Evolutionary conservation across 2,329 filamentous ascomycete genomes (phyloP).

Genomic region (Penicillium corylophilum): DNA sequence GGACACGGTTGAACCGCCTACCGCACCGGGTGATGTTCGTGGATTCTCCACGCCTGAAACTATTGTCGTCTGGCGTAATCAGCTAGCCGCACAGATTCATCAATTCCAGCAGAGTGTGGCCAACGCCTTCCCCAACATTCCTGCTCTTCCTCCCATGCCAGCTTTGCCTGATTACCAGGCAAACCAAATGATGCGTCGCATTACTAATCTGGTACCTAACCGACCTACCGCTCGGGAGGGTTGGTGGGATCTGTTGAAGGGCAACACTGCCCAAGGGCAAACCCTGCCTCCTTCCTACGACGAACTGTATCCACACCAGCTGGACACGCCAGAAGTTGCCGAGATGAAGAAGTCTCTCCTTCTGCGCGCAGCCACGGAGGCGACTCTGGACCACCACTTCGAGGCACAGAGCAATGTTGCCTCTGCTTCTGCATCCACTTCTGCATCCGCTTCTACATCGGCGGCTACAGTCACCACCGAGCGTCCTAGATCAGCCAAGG

Average conservation of each 20-base stretch:
- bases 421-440: conserved; percentile 10
- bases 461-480: conserved; percentile 8
- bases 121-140: conserved; percentile 64
- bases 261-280: conserved; percentile 46
- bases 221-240: conserved; percentile 55
- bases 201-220: conserved; percentile 71
- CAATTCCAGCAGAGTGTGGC: conserved; percentile 72
- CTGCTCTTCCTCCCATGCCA: conserved; percentile 60
- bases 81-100: conserved; percentile 70
- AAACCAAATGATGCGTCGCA: conserved; percentile 68
- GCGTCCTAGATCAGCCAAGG: conserved; percentile 26
- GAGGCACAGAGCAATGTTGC: conserved; percentile 33
- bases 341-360: conserved; percentile 46
- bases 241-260: conserved; percentile 69
- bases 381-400: conserved; percentile 47
- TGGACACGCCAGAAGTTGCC: conserved; percentile 33
- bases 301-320: conserved; percentile 65
- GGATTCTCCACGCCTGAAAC: conserved; percentile 58
- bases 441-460: conserved; percentile 11
- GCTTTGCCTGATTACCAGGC: conserved; percentile 71
- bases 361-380: conserved; percentile 44
- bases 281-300: conserved; percentile 72
- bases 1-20: conserved; percentile 26
- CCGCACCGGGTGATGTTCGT: conserved; percentile 27
- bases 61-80: conserved; percentile 70